These are phyloP conservation scores for Yueomyces sp. DNA, from an alignment of 805 yeast genomes.

Conservation along the genomic window DNA sequence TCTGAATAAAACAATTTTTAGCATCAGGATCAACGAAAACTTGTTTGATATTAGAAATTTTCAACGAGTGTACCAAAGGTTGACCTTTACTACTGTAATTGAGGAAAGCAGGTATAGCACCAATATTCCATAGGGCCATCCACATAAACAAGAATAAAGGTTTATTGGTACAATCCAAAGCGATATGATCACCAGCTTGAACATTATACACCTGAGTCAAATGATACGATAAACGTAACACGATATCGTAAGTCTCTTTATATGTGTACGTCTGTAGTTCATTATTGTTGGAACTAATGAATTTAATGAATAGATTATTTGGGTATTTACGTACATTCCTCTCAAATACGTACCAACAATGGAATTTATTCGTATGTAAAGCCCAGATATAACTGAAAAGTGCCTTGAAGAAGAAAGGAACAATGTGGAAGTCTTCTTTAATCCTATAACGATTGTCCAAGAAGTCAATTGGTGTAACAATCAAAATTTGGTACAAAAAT, in stretches of 20 bases:
- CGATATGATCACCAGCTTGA: slow-evolving; percentile 53
- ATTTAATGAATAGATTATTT: slow-evolving; percentile 46
- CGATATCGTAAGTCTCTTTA: slow-evolving; percentile 49
- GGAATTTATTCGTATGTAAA: slow-evolving; percentile 25
- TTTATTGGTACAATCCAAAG: slow-evolving; percentile 66
- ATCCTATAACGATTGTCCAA: slow-evolving; percentile 24
- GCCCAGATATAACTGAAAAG: slow-evolving; percentile 28
- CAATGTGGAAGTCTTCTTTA: slow-evolving; percentile 40
- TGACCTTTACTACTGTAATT: slow-evolving; percentile 66
- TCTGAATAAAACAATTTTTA: slow-evolving; percentile 35
- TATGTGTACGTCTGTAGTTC: slow-evolving; percentile 53
- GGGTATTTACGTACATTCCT: slow-evolving; percentile 35
- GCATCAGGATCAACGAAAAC: slow-evolving; percentile 69
- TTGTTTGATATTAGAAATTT: slow-evolving; percentile 47
- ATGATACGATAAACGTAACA: slow-evolving; percentile 52
- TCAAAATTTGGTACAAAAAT: slow-evolving; percentile 3
- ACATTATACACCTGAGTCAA: slow-evolving; percentile 53
- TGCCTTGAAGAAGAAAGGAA: slow-evolving; percentile 29
- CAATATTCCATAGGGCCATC: slow-evolving; percentile 84
- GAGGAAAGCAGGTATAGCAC: slow-evolving; percentile 78
- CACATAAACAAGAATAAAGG: slow-evolving; percentile 70
- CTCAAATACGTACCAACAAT: slow-evolving; percentile 63
- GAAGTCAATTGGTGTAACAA: slow-evolving; percentile 7
- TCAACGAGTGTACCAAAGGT: slow-evolving; percentile 70
- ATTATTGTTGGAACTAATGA: slow-evolving; percentile 33